Evolutionary conservation across 2,329 filamentous ascomycete genomes (phyloP), one percentile per base, ranked within the genome.

Genomic region (Colletotrichum sidae): DNA sequence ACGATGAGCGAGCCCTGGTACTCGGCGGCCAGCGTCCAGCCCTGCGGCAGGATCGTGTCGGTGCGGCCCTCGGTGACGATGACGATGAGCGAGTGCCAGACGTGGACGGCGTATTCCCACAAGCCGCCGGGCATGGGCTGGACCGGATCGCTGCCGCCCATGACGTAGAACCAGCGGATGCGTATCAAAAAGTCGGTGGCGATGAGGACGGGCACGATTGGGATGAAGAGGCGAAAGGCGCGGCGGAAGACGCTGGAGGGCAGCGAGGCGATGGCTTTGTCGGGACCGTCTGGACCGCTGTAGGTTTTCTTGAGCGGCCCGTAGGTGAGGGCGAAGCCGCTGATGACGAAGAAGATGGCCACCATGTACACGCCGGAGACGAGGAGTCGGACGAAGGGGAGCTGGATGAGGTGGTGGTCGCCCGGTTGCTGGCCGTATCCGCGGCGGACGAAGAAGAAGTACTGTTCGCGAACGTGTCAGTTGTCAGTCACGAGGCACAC

Each of bases 1-100:
- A 88, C 79, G 60, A 85, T 79, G 70, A 89, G 81, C 4, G 84
- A 87, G 71, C 83, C 85, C 60, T 83, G 79, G 70, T 86, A 88
- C 72, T 89, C 87, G 52, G 87, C 80, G 2, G 87, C 86, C 47
- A 89, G 88, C 4, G 87, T 88, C 87, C 87, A 89, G 15, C 88
- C 74, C 67, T 89, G 87, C 34, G 85, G 80, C 69, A 88, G 83
- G 10, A 66, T 76, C 52, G 79, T 76, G 82, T 82, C 85, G 66
- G 77, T 76, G 75, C 81, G 86, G 37, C 85, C 72, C 52, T 84
- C 79, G 35, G 85, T 69, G 63, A 86, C 84, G 33, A 78, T 72
- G 65, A 78, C 82, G 78, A 85, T 81, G 61, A 81, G 76, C 67
- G 72, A 70, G 25, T 68, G 67, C 84, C 84, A 87, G 83, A 84